Evolutionary conservation across 2,329 filamentous ascomycete genomes (phyloP).

Genomic region (Metarhizium sp.): DNA sequence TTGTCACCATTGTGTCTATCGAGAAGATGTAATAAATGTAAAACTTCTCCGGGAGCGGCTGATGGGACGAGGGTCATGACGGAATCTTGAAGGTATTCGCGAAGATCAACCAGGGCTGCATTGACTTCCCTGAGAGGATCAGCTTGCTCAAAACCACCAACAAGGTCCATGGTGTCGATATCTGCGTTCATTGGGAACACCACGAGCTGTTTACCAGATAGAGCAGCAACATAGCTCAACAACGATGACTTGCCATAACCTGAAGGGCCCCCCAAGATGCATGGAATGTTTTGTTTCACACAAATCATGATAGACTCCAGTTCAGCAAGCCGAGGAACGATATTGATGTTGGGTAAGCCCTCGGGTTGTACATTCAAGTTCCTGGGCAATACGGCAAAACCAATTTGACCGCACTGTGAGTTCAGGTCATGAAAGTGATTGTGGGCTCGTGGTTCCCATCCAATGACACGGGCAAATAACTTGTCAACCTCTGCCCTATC

Average conservation of each 20-base stretch:
- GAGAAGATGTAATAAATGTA: conserved; percentile 43
- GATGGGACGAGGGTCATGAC: conserved; percentile 39
- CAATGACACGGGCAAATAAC: conserved; percentile 60
- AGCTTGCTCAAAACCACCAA: conserved; percentile 92
- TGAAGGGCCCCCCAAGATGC: conserved; percentile 77
- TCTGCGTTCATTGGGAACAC: conserved; percentile 89
- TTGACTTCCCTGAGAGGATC: conserved; percentile 69
- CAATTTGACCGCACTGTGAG: conserved; percentile 62
- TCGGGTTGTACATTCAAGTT: conserved; percentile 44
- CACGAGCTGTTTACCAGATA: conserved; percentile 65
- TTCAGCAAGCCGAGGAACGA: conserved; percentile 52
- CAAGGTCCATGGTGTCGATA: conserved; percentile 92
- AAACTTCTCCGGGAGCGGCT: conserved; percentile 33
- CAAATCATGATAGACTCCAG: conserved; percentile 84
- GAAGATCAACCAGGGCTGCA: conserved; percentile 38
- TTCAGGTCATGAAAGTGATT: conserved; percentile 66
- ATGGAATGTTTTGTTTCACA: conserved; percentile 77
- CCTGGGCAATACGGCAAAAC: conserved; percentile 61
- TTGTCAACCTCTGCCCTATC: conserved; percentile 59
- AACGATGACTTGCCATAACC: conserved; percentile 81
- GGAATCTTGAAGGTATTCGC: conserved; percentile 40
- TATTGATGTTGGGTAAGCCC: conserved; percentile 39
- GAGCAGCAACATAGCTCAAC: conserved; percentile 69
- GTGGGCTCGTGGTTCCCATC: conserved; percentile 38
- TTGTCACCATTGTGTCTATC: conserved; percentile 29